Evolutionary conservation across 2,329 filamentous ascomycete genomes (phyloP).

Genomic region (Paramyrothecium roridum): DNA sequence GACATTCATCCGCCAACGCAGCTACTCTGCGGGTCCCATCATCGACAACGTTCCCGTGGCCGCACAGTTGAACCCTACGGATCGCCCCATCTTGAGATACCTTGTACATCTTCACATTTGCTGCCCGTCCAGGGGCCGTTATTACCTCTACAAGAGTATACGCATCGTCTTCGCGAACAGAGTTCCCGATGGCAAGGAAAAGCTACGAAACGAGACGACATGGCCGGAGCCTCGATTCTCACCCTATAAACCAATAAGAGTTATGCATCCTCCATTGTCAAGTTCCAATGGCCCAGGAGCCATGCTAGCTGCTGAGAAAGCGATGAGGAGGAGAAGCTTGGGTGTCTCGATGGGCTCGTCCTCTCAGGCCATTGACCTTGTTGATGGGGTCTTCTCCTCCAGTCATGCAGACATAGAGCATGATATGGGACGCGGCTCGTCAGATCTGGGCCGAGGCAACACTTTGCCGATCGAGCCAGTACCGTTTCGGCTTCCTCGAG

Average conservation of each 20-base stretch:
- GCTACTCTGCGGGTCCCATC: constrained; percentile 83
- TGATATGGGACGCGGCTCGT: constrained; percentile 7
- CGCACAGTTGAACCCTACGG: constrained; percentile 19
- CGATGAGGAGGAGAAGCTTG: constrained; percentile 54
- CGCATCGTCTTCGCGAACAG: constrained; percentile 95
- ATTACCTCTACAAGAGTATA: constrained; percentile 87
- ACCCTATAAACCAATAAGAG: constrained; percentile 69
- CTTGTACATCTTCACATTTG: constrained; percentile 92
- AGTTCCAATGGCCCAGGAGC: constrained; percentile 39
- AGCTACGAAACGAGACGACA: constrained; percentile 83
- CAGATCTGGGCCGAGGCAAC: constrained; percentile 21
- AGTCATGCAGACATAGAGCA: background rate
- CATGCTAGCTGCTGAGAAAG: constrained; percentile 56
- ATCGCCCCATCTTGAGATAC: constrained; percentile 78
- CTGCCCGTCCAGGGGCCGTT: constrained; percentile 76
- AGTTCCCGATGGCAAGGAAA: constrained; percentile 93
- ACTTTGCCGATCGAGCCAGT: constrained; percentile 45
- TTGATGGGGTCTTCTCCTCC: constrained; percentile 22
- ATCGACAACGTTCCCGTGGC: constrained; percentile 60
- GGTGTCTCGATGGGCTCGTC: constrained; percentile 39
- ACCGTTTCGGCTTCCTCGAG: constrained; percentile 40
- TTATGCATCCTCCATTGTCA: constrained; percentile 41
- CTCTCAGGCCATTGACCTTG: constrained; percentile 28
- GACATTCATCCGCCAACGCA: constrained; percentile 92
- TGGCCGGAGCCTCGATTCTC: constrained; percentile 84